Percentiles rank a stretch among this genome's conserved stretches.
Conservation (phyloP, 441 rosid genomes). For the Adansonia grandidieri region DNA sequence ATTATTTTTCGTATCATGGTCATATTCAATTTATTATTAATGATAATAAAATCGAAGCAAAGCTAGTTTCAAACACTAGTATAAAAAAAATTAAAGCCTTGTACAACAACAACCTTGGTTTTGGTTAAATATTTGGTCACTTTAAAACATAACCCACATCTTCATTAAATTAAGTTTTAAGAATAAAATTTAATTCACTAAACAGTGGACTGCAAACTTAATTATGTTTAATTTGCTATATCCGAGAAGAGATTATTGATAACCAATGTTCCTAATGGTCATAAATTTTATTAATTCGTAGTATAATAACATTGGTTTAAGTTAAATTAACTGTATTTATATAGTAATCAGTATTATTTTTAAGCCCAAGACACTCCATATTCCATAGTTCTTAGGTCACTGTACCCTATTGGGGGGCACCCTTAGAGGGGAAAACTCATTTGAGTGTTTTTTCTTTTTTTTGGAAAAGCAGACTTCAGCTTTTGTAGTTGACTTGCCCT, state of each 20-base stretch:
- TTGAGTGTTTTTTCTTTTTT: neutral
- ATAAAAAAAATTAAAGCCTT: neutral
- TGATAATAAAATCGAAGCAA: too few species aligned
- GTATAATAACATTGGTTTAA: neutral
- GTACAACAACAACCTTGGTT: neutral
- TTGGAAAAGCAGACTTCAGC: constrained; percentile 35
- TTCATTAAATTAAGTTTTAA: neutral
- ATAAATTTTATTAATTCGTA: too few species aligned
- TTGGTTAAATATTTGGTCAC: neutral
- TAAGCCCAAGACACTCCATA: constrained; percentile 7
- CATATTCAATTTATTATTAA: too few species aligned
- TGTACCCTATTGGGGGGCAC: constrained; percentile 17
- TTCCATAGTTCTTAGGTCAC: constrained; percentile 3
- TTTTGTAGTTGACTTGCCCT: constrained; percentile 68
- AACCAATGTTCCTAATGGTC: neutral
- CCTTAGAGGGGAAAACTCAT: neutral
- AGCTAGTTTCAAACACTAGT: neutral
- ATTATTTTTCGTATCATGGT: too few species aligned
- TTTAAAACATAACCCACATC: neutral
- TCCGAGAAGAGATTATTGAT: neutral
- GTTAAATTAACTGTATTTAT: neutral
- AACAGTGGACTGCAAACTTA: neutral
- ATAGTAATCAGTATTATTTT: neutral
- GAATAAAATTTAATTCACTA: neutral
- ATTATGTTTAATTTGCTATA: neutral